Conservation (phyloP, 1,139 yeast species). For the Blastobotrys elegans region DNA sequence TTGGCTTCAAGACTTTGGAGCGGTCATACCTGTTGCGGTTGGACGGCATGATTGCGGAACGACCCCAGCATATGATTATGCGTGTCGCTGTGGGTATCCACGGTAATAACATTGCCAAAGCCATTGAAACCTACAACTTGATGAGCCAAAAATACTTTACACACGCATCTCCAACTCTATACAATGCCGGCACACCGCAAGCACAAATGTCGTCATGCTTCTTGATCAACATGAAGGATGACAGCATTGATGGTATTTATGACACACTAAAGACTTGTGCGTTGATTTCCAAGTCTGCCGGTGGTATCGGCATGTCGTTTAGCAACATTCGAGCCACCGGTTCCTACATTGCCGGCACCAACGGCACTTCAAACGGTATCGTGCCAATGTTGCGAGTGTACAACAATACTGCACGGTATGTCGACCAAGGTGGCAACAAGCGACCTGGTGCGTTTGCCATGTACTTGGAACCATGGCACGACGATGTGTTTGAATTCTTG, state of each 20-base stretch:
- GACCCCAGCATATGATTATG: slow-evolving; percentile 88
- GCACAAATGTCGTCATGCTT: slow-evolving; percentile 90
- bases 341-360: slow-evolving; percentile 81
- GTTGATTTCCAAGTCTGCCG: slow-evolving; percentile 81
- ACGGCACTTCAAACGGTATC: slow-evolving; percentile 83
- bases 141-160: slow-evolving; percentile 84
- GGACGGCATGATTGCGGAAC: slow-evolving; percentile 72
- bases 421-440: slow-evolving; percentile 92
- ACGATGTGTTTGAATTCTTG: slow-evolving; percentile 76
- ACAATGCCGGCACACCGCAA: slow-evolving; percentile 84
- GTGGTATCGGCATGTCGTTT: slow-evolving; percentile 83
- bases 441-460: slow-evolving; percentile 92
- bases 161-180: slow-evolving; percentile 85
- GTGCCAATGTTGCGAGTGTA: slow-evolving; percentile 88
- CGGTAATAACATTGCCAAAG: slow-evolving; percentile 64
- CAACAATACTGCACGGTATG: slow-evolving; percentile 88
- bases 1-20: slow-evolving; percentile 84
- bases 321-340: slow-evolving; percentile 84
- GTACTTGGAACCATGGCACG: slow-evolving; percentile 89
- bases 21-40: slow-evolving; percentile 73
- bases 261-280: slow-evolving; percentile 85
- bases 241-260: slow-evolving; percentile 85
- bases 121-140: slow-evolving; percentile 72
- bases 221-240: slow-evolving; percentile 83
- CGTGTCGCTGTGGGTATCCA: slow-evolving; percentile 88